A percentile compares a stretch with the other conserved stretches of the same genome.
phyloP scores from a whole-genome alignment of 768 basidiomycete species.

The Panaeolus papilionaceus region DNA sequence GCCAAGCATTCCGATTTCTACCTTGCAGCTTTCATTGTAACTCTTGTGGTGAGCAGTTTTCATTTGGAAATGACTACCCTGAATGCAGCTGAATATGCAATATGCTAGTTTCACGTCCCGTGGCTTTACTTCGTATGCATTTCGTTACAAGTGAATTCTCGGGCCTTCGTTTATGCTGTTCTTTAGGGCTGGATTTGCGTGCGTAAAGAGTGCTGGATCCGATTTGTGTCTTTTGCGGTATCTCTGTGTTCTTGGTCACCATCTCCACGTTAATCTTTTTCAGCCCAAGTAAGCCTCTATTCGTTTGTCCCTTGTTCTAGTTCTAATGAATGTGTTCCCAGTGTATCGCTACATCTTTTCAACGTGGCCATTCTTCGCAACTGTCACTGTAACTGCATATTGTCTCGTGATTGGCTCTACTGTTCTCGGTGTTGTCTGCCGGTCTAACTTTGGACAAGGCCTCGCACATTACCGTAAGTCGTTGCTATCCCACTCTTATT shows the following conservation, averaged over 20 bases:
- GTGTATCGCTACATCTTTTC: slow-evolving; percentile 50
- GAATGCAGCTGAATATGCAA: background rate
- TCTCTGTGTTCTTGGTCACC: slow-evolving; percentile 44
- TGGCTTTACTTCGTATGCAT: slow-evolving; percentile 53
- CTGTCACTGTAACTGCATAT: slow-evolving; percentile 50
- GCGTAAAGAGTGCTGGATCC: slow-evolving; percentile 46
- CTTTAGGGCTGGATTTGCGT: slow-evolving; percentile 56
- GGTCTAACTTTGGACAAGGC: slow-evolving; percentile 60
- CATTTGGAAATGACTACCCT: background rate
- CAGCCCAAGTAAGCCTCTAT: slow-evolving; percentile 41
- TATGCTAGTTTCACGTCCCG: slow-evolving; percentile 45
- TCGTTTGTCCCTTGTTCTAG: background rate
- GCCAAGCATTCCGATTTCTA: slow-evolving; percentile 43
- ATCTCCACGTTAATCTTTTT: slow-evolving; percentile 50
- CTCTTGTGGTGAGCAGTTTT: slow-evolving; percentile 43
- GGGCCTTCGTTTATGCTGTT: background rate
- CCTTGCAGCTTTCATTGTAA: slow-evolving; percentile 46
- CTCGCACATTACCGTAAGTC: slow-evolving; percentile 57
- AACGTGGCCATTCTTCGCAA: slow-evolving; percentile 56
- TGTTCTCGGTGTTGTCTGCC: slow-evolving; percentile 52
- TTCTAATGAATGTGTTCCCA: slow-evolving; percentile 20
- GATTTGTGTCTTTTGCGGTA: slow-evolving; percentile 46
- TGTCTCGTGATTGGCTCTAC: slow-evolving; percentile 46
- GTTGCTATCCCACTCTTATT: background rate
- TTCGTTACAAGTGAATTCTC: background rate